Base-by-base conservation (phyloP, 805 yeast genomes). In the Wickerhamiella alocasiicola region DNA sequence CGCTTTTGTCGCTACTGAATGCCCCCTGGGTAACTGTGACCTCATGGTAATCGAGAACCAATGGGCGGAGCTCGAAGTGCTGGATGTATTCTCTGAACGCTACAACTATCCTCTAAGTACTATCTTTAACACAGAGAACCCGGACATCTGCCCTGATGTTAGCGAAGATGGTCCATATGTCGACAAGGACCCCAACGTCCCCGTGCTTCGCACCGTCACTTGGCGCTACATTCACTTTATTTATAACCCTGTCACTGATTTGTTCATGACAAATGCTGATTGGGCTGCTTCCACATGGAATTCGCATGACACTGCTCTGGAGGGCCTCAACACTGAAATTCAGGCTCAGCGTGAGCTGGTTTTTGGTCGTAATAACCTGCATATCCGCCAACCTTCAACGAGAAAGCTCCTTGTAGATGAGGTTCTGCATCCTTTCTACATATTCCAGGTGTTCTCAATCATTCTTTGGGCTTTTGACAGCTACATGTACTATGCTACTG, bases 11-110 rank as follows among this genome's bases (percentile, higher is more conserved):
- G 52, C 53, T 6, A 21, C 33, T 6, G 48, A 43, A 12, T 67
- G 72, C 3, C 79, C 93, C 0, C 63, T 91, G 46, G 95, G 84
- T 1, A 70, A 71, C 46, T 79, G 95, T 24, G 94, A 85, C 52
- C 83, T 95, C 91, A 80, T 87, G 12, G 94, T 85, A 13, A 69
- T 91, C 18, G 99, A 91, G 61, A 93, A 84, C 50, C 96, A 87
- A 56, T 79, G 74, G 66, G 97, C 96, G 15, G 94, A 84, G 51
- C 67, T 91, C 46, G 67, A 71, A 27, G 70, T 78, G 15, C 68
- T 74, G 3, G 57, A 62, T 2, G 74, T 91, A 11, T 52, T 63
- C 1, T 70, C 78, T 48, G 60, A 62, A 32, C 70, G 81, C 65
- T 82, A 78, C 54, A 77, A 80, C 51, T 74, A 81, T 50, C 68